A percentile compares a stretch with the other conserved stretches of the same genome.
These are phyloP conservation scores for Termitomyces sp. DNA, from an alignment of 768 basidiomycete genomes.

Conservation along the genomic window DNA sequence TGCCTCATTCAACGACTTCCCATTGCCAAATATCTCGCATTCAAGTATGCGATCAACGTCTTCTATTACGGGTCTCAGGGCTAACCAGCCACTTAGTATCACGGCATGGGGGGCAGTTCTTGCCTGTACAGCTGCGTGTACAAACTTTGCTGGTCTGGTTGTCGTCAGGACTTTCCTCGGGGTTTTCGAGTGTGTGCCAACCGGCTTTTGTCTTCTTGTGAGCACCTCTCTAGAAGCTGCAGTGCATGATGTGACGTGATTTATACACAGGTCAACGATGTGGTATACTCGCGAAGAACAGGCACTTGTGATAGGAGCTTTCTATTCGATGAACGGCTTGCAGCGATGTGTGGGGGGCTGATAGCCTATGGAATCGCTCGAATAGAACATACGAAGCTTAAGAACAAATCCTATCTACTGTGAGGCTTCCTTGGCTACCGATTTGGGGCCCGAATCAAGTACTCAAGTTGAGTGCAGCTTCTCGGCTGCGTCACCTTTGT, in stretches of 20 bases:
- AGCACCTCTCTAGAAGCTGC: constrained; percentile 1
- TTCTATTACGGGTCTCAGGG: background rate
- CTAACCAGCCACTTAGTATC: constrained; percentile 20
- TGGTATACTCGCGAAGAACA: constrained; percentile 52
- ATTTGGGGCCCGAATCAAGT: background rate
- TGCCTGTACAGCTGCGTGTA: constrained; percentile 46
- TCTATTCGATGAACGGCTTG: constrained; percentile 46
- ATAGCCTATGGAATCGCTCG: constrained; percentile 49
- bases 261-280: constrained; percentile 38
- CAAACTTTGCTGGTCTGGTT: constrained; percentile 39
- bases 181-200: constrained; percentile 46
- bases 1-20: constrained; percentile 45
- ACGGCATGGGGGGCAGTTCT: constrained; percentile 43
- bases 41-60: constrained; percentile 28
- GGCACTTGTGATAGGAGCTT: constrained; percentile 40
- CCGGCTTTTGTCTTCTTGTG: constrained; percentile 44
- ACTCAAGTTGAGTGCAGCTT: constrained; percentile 23
- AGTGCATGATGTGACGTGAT: background rate
- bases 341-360: constrained; percentile 45
- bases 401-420: constrained; percentile 46
- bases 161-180: constrained; percentile 45
- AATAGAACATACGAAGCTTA: constrained; percentile 33
- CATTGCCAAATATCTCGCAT: constrained; percentile 45
- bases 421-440: constrained; percentile 12
- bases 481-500: constrained; percentile 41